Conservation (phyloP, 768 basidiomycete genomes). For the Mycena belliarum region DNA sequence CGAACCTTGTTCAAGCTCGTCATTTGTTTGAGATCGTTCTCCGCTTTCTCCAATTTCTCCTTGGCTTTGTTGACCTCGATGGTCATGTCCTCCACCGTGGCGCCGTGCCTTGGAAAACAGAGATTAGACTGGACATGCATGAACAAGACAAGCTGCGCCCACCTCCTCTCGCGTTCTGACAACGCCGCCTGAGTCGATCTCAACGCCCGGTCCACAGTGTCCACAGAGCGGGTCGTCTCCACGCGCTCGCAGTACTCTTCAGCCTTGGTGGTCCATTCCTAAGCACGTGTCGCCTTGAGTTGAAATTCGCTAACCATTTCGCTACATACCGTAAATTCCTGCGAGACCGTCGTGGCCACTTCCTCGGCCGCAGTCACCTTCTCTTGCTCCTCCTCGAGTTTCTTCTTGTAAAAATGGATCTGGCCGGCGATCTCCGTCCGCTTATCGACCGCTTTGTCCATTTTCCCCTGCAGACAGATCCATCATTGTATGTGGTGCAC, state of each 20-base stretch:
- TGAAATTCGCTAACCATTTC: conserved; percentile 39
- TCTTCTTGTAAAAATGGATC: conserved; percentile 50
- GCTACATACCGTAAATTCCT: conserved; percentile 45
- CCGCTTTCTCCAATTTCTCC: conserved; percentile 57
- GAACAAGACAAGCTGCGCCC: conserved; percentile 16
- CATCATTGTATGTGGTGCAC: no score
- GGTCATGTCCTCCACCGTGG: conserved; percentile 76
- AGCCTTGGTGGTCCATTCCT: conserved; percentile 71
- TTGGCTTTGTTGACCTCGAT: conserved; percentile 67
- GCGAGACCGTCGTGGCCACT: conserved; percentile 49
- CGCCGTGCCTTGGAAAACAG: conserved; percentile 58
- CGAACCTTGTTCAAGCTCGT: conserved; percentile 63
- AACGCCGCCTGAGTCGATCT: conserved; percentile 65
- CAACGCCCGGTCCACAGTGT: conserved; percentile 59
- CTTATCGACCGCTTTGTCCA: conserved; percentile 48
- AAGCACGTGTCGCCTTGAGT: neutral
- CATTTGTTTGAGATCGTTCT: conserved; percentile 65
- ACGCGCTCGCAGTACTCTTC: conserved; percentile 59
- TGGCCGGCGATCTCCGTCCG: conserved; percentile 53
- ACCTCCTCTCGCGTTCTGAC: conserved; percentile 67
- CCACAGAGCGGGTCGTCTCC: conserved; percentile 56
- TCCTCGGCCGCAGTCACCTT: conserved; percentile 47
- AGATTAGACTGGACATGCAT: neutral
- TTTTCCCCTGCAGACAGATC: conserved; percentile 39
- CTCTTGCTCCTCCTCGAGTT: conserved; percentile 50